Evolutionary conservation across 2,329 filamentous ascomycete species (phyloP).

Genomic region (Talaromyces sp.): DNA sequence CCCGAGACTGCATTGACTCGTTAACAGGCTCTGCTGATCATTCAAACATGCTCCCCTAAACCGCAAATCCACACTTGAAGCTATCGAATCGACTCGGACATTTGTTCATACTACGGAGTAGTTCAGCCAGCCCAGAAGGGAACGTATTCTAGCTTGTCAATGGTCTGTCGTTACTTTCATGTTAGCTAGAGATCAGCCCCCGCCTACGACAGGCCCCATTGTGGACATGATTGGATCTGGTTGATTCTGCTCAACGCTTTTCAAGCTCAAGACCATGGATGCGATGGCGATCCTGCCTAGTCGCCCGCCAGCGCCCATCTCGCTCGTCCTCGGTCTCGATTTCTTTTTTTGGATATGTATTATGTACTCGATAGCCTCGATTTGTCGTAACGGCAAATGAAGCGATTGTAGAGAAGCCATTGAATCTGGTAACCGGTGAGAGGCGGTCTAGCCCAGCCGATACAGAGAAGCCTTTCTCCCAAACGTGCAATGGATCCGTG

Average conservation of each 20-base stretch:
- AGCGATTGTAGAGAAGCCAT: neutral
- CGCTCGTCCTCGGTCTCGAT: neutral
- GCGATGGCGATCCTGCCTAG: slow-evolving; percentile 6
- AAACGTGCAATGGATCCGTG: neutral
- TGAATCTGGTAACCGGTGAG: neutral
- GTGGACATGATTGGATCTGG: neutral
- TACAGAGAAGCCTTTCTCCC: neutral
- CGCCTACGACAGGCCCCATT: neutral
- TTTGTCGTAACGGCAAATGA: neutral
- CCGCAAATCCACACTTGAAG: slow-evolving; percentile 4
- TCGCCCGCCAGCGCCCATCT: neutral
- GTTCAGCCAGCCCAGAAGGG: slow-evolving; percentile 9
- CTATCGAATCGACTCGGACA: slow-evolving; percentile 14
- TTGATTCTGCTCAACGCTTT: neutral
- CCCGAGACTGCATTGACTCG: slow-evolving; percentile 1
- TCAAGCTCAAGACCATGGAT: neutral
- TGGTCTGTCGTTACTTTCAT: no score
- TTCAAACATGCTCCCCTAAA: neutral
- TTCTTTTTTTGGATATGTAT: neutral
- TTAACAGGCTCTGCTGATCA: neutral
- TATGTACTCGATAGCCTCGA: neutral
- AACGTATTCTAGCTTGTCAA: neutral
- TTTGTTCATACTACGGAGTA: slow-evolving; percentile 10
- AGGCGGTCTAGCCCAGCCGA: neutral
- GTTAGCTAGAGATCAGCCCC: neutral